Conservation (phyloP, 805 yeast species). For the Tetrapisispora namnaoensis region DNA sequence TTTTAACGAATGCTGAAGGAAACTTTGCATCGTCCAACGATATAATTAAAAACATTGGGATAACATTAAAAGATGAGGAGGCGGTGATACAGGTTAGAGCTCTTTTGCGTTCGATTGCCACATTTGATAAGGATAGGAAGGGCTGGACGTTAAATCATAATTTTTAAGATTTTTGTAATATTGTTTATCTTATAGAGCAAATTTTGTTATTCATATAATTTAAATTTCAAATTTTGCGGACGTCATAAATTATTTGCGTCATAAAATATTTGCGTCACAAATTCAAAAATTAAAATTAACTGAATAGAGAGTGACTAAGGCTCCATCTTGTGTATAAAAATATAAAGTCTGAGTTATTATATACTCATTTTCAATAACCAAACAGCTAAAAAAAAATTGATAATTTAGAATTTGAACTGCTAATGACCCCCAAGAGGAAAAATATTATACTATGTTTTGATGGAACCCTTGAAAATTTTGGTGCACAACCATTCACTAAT, state of each 20-base stretch:
- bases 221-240: too few species aligned
- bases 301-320: too few species aligned
- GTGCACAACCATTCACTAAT: slow-evolving; percentile 45
- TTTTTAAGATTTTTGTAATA: slow-evolving; percentile 20
- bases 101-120: slow-evolving; percentile 55
- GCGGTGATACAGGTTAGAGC: slow-evolving; percentile 57
- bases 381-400: neutral
- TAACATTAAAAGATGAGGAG: slow-evolving; percentile 37
- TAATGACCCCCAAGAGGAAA: slow-evolving; percentile 14
- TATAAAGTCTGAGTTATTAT: too few species aligned
- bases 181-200: too few species aligned
- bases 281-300: neutral
- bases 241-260: neutral
- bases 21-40: slow-evolving; percentile 41
- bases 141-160: slow-evolving; percentile 63
- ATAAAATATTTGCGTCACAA: neutral
- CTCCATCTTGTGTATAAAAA: too few species aligned
- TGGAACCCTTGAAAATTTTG: slow-evolving; percentile 53
- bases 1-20: slow-evolving; percentile 30
- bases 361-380: too few species aligned
- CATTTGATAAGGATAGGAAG: slow-evolving; percentile 47
- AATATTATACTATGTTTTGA: slow-evolving; percentile 51
- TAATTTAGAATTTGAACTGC: neutral
- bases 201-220: too few species aligned
- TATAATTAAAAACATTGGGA: slow-evolving; percentile 32